Conservation (phyloP, 805 yeast species). For the Ogataea ganodermae region DNA sequence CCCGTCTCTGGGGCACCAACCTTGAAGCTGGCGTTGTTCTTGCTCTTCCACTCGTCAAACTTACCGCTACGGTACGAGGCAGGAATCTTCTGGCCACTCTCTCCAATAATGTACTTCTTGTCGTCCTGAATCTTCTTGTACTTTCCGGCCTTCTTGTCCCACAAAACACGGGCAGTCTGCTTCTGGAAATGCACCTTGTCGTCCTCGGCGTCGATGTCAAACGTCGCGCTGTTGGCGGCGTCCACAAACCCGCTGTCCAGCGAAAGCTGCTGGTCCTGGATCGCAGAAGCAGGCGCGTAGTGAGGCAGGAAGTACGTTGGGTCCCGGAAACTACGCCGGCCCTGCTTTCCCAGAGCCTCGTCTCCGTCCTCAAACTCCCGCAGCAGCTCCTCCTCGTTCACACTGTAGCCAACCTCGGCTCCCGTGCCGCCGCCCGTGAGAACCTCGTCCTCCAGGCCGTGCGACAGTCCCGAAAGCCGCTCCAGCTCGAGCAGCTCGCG, state of each 20-base stretch:
- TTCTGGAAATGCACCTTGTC: slow-evolving; percentile 65
- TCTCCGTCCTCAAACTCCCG: slow-evolving; percentile 58
- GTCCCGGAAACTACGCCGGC: slow-evolving; percentile 58
- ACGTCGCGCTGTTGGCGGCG: slow-evolving; percentile 83
- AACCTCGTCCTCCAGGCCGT: slow-evolving; percentile 72
- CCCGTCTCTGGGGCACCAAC: slow-evolving; percentile 57
- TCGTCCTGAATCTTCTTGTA: slow-evolving; percentile 83
- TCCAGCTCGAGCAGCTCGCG: slow-evolving; percentile 69
- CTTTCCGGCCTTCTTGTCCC: slow-evolving; percentile 94
- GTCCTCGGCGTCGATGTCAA: slow-evolving; percentile 75
- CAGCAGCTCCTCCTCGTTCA: slow-evolving; percentile 49
- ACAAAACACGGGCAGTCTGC: slow-evolving; percentile 69
- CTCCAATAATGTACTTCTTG: slow-evolving; percentile 88
- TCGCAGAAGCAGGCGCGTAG: slow-evolving; percentile 76
- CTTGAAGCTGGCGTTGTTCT: slow-evolving; percentile 53
- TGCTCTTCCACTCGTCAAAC: slow-evolving; percentile 87
- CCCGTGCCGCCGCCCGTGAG: slow-evolving; percentile 50
- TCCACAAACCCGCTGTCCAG: slow-evolving; percentile 67
- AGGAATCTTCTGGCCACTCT: slow-evolving; percentile 89
- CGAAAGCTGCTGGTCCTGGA: slow-evolving; percentile 78
- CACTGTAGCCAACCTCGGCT: slow-evolving; percentile 38
- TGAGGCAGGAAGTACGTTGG: slow-evolving; percentile 82
- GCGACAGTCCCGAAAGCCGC: slow-evolving; percentile 72
- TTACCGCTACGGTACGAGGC: slow-evolving; percentile 90
- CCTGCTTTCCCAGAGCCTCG: slow-evolving; percentile 28